Base-by-base conservation (phyloP, 2,329 filamentous ascomycete genomes). In the Metarhizium rileyi region DNA sequence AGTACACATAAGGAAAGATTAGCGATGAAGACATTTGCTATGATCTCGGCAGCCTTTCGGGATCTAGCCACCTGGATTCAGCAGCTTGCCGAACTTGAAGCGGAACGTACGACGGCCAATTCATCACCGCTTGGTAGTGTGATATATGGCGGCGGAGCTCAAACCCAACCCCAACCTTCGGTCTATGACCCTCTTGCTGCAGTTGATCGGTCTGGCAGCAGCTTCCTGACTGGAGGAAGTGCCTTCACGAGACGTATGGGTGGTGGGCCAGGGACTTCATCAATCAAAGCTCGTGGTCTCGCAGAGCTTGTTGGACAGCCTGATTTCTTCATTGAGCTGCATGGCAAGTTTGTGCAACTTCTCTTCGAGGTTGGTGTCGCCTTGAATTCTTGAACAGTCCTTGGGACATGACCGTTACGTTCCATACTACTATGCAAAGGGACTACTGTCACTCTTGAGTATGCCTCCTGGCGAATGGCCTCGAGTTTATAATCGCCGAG, bases 271-370 rank as follows among this genome's bases (percentile, higher is more conserved):
- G 73, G 76, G 42, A 76, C 76, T 28, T 73, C 79, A 27, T 71
- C 75, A 22, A 70, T 77, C 40, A 80, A 77, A 55, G 74, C 80
- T 36, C 74, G 79, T 38, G 81, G 82, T 3, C 66, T 86, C 45
- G 79, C 82, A 0, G 82, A 86, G 64, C 69, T 86, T 38, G 78
- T 84, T 26, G 82, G 82, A 20, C 69, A 80, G 56, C 80, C 82
- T 4, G 81, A 85, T 59, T 82, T 86, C 58, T 86, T 86, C 56
- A 77, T 85, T 50, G 77, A 84, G 66, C 66, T 86, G 52, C 82
- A 86, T 62, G 69, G 73, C 36, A 73, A 74, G 54, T 86, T 86
- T 59, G 82, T 85, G 25, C 73, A 75, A 59, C 68, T 86, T 38
- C 66, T 85, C 47, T 70, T 82, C 16, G 78, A 84, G 61, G 69